Evolutionary conservation across 2,329 filamentous ascomycete species (phyloP).

Genomic region (Trichoderma sp.): DNA sequence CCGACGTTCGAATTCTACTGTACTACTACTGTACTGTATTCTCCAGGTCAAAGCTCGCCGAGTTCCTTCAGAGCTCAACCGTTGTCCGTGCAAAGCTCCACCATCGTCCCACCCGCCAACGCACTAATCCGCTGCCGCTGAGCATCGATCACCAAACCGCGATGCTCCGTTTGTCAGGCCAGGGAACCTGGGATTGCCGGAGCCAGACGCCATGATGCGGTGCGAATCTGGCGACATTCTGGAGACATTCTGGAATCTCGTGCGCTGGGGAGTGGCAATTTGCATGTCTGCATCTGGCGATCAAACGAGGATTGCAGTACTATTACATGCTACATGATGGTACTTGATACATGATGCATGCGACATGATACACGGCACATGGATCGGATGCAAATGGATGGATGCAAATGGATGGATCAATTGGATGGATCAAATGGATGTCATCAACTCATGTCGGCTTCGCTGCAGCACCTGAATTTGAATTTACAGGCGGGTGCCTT

Average conservation of each 20-base stretch:
- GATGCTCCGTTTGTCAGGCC: neutral
- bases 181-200: neutral
- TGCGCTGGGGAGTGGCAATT: neutral
- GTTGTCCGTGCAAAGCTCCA: neutral
- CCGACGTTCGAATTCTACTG: too few relatives aligned
- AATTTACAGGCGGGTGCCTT: constrained; percentile 8
- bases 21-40: too few relatives aligned
- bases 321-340: too few relatives aligned
- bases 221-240: neutral
- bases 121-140: neutral
- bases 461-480: neutral
- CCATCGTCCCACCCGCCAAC: constrained; percentile 3
- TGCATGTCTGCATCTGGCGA: neutral
- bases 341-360: too few relatives aligned
- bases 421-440: too few relatives aligned
- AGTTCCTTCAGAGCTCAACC: too few relatives aligned
- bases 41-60: neutral
- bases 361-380: too few relatives aligned
- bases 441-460: neutral
- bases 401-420: too few relatives aligned
- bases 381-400: too few relatives aligned
- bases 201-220: neutral
- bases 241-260: neutral
- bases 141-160: neutral
- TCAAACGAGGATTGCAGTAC: too few relatives aligned